These are phyloP conservation scores for Halophytophthora polymorphica DNA, from an alignment of 352 stramenopile genomes.

Conservation along the genomic window DNA sequence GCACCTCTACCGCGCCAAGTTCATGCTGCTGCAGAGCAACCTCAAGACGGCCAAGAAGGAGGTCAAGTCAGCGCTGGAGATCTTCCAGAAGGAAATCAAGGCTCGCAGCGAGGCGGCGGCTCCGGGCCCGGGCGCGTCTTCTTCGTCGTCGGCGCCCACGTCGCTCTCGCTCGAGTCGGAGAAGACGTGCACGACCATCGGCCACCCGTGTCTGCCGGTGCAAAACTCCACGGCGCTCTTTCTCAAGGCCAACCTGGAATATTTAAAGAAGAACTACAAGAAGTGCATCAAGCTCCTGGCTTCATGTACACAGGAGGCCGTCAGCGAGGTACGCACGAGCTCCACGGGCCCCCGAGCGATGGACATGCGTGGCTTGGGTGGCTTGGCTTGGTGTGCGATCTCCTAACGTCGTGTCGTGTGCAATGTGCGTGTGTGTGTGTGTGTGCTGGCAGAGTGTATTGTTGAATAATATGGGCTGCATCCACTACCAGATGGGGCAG, in stretches of 20 bases:
- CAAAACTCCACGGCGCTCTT: conserved; percentile 90
- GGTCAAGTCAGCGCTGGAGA: conserved; percentile 90
- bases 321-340: conserved; percentile 57
- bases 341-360: neutral
- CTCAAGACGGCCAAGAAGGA: conserved; percentile 91
- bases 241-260: conserved; percentile 92
- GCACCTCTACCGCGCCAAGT: conserved; percentile 91
- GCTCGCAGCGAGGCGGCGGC: conserved; percentile 25
- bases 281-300: conserved; percentile 93
- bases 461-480: conserved; percentile 91
- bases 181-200: conserved; percentile 72
- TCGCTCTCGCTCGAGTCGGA: conserved; percentile 42
- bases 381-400: too few relatives aligned
- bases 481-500: conserved; percentile 90
- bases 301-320: conserved; percentile 81
- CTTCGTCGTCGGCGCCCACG: conserved; percentile 6
- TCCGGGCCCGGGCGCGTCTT: conserved; percentile 15
- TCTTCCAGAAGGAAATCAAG: conserved; percentile 92
- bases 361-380: neutral
- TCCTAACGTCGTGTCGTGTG: conserved; percentile 1
- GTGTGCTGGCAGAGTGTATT: conserved; percentile 56
- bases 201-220: conserved; percentile 72
- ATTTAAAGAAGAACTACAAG: conserved; percentile 93
- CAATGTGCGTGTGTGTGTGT: conserved; percentile 1
- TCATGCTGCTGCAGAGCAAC: conserved; percentile 85